These are phyloP conservation scores for Draba incana DNA, from an alignment of 345 rosid genomes.

Conservation along the genomic window DNA sequence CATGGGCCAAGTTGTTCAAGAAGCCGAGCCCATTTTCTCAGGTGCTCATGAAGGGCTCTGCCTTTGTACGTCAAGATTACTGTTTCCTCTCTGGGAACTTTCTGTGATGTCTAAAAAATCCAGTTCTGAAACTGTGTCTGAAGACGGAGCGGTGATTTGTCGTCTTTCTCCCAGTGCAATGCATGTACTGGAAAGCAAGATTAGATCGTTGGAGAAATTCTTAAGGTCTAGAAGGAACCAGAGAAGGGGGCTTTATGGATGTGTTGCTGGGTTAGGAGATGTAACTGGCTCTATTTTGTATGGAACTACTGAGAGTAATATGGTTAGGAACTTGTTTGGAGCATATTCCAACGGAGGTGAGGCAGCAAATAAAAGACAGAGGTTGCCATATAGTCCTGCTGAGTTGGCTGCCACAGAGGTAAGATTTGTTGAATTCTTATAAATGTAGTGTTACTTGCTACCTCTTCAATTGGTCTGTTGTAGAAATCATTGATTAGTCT, in stretches of 20 bases:
- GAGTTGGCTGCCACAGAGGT: conserved; percentile 98
- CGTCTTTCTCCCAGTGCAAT: conserved; percentile 82
- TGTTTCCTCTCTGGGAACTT: conserved; percentile 95
- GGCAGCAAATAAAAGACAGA: conserved; percentile 77
- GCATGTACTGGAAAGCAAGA: conserved; percentile 81
- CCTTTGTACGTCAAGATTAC: conserved; percentile 87
- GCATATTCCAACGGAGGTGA: conserved; percentile 66
- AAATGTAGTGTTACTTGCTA: conserved; percentile 19
- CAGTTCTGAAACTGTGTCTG: conserved; percentile 52
- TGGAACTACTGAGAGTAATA: conserved; percentile 72
- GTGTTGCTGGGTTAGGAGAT: conserved; percentile 91
- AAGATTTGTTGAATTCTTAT: conserved; percentile 33
- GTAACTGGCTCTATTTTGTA: conserved; percentile 87
- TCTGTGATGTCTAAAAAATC: conserved; percentile 71
- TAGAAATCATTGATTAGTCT: conserved; percentile 19
- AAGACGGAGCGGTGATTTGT: conserved; percentile 64
- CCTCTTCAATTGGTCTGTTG: conserved; percentile 28
- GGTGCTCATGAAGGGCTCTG: conserved; percentile 97
- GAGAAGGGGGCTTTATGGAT: conserved; percentile 95
- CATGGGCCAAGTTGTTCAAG: conserved; percentile 99
- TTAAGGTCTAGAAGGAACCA: conserved; percentile 87
- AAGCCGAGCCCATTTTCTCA: conserved; percentile 91
- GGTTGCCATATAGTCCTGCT: conserved; percentile 80
- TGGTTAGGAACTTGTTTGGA: conserved; percentile 79
- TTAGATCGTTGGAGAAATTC: conserved; percentile 85